Percentiles rank a stretch among this genome's conserved stretches.
Evolutionary conservation across 2,329 filamentous ascomycete species (phyloP).

Genomic region (Neopestalotiopsis sp.): DNA sequence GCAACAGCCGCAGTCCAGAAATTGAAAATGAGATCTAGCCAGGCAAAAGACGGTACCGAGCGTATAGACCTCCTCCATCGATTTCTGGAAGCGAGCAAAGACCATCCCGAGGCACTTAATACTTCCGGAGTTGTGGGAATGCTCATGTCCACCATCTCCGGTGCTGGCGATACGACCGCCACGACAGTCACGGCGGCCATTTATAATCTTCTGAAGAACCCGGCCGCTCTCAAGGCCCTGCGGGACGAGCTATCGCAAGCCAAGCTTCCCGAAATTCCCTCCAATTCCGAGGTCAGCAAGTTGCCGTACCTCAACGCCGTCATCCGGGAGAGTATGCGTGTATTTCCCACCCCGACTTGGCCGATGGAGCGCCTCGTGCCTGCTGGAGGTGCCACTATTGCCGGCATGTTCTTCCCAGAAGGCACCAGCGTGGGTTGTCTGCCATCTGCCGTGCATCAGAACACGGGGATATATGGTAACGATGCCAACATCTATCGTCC

Average conservation of each 20-base stretch:
- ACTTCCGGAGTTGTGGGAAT: conserved; percentile 24
- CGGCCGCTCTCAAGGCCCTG: conserved; percentile 53
- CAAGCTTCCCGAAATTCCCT: conserved; percentile 25
- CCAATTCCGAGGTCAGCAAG: conserved; percentile 22
- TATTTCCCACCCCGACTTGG: neutral
- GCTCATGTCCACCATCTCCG: conserved; percentile 25
- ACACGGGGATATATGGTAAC: conserved; percentile 26
- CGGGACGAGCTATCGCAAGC: conserved; percentile 26
- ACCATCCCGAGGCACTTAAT: conserved; percentile 28
- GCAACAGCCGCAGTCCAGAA: conserved; percentile 25
- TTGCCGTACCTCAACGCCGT: conserved; percentile 13
- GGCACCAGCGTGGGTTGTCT: conserved; percentile 31
- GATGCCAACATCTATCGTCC: conserved; percentile 29
- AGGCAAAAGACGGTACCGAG: conserved; percentile 15
- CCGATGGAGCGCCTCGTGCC: conserved; percentile 1
- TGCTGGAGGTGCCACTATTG: neutral
- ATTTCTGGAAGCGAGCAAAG: conserved; percentile 29
- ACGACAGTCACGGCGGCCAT: conserved; percentile 19
- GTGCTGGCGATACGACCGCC: conserved; percentile 32
- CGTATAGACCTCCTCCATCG: conserved; percentile 28
- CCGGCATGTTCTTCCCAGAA: neutral
- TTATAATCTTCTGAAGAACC: conserved; percentile 48
- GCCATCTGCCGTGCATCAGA: conserved; percentile 26
- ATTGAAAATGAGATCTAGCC: conserved; percentile 22
- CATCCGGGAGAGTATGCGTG: neutral